Conservation (phyloP, 129 eudicot species). For the Flaveria ramosissima region DNA sequence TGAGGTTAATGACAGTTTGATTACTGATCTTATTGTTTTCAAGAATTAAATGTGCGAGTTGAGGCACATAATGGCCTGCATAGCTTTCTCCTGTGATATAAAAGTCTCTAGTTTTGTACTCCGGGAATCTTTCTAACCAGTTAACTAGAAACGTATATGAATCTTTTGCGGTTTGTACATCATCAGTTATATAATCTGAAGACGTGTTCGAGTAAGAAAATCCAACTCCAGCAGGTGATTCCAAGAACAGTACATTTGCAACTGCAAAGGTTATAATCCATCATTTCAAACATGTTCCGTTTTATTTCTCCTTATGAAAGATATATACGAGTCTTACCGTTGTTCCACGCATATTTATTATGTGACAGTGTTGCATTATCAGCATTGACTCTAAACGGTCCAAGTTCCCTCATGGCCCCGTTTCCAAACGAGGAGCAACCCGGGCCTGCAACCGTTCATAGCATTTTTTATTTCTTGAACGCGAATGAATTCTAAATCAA, state of each 20-base stretch:
- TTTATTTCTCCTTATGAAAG: background rate
- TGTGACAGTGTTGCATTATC: constrained; percentile 44
- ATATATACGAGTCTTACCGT: constrained; percentile 24
- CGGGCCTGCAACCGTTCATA: constrained; percentile 40
- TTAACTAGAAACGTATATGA: constrained; percentile 46
- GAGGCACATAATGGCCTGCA: constrained; percentile 57
- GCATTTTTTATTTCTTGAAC: background rate
- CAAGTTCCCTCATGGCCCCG: constrained; percentile 52
- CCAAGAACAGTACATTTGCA: constrained; percentile 55
- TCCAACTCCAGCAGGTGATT: constrained; percentile 67
- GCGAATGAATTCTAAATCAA: background rate
- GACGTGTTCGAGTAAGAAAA: constrained; percentile 54
- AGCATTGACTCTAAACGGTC: constrained; percentile 48
- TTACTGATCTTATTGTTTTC: constrained; percentile 12
- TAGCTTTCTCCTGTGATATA: constrained; percentile 53
- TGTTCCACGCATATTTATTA: constrained; percentile 47
- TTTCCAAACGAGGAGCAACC: constrained; percentile 56
- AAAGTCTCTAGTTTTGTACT: constrained; percentile 50
- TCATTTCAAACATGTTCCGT: background rate
- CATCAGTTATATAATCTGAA: constrained; percentile 49
- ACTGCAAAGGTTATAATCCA: constrained; percentile 26
- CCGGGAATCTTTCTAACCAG: constrained; percentile 54
- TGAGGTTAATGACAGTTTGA: constrained; percentile 11
- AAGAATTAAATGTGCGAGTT: constrained; percentile 50
- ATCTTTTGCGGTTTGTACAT: constrained; percentile 46